Evolutionary conservation across 73 alveolate genomes (phyloP), one percentile per base, ranked within the genome.

Genomic region (Paramecium pentaurelia): DNA sequence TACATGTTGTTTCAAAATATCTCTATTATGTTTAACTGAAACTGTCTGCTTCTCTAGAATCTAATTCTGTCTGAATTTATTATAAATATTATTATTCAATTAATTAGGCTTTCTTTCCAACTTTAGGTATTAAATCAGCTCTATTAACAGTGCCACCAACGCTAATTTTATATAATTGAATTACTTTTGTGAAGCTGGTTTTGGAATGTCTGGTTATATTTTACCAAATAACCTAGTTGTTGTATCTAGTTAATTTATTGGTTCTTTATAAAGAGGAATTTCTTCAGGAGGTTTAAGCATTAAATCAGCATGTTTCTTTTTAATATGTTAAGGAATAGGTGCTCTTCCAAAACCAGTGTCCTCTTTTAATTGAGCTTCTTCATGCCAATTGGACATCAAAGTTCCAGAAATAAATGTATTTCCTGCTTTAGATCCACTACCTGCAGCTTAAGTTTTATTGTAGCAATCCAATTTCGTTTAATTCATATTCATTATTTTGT

Each of bases 381-480:
- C 99, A 75, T 97, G 95, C 99, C 99, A 97, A 84, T 97, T 97
- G 59, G 97, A 97, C 47, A 97, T 90, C 60, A 97, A 91, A 20
- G 99, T 97, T 34, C 98, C 98, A n/a, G 44, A 80, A n/a, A 80
- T 8, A 73, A 73, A 37, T 0, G 84, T 12, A 32, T 32, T 80
- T 32, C 16, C 47, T 22, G n/a, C 47, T 47, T 80, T 32, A 1
- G 58, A 9, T 38, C 75, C 91, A 6, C 94, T 94, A 12, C 96
- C 96, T 8, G 86, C 92, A 77, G 86, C 89, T 27, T 86, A 58
- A 18, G 93, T 90, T 92, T 97, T 95, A 91, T 96, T 97, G 93
- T 93, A 97, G 38, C 93, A 80, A 49, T 80, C 91, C 44, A 80
- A 49, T 80, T 80, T 25, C 6, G 91, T 80, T 36, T 80, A 93